Evolutionary conservation across 2,329 filamentous ascomycete genomes (phyloP).

Genomic region (Parasarocladium wereldwijsianum): DNA sequence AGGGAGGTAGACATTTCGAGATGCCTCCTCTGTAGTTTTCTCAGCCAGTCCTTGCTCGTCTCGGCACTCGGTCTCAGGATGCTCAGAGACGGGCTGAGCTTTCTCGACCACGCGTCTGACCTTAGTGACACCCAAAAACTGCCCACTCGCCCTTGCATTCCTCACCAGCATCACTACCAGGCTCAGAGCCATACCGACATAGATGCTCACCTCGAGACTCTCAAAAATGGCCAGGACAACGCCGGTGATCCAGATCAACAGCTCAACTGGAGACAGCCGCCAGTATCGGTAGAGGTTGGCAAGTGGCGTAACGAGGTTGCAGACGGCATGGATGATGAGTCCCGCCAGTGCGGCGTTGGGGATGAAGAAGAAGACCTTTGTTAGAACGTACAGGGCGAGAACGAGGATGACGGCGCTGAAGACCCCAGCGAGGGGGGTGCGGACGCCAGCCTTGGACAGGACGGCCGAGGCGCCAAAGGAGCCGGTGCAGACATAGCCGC

Average conservation of each 20-base stretch:
- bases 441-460: conserved; percentile 70
- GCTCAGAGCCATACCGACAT: conserved; percentile 29
- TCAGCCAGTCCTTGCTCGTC: conserved; percentile 6
- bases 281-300: conserved; percentile 66
- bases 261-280: conserved; percentile 59
- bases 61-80: conserved; percentile 1
- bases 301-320: conserved; percentile 59
- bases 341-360: conserved; percentile 55
- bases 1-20: conserved; percentile 24
- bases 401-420: conserved; percentile 66
- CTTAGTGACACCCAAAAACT: conserved; percentile 27
- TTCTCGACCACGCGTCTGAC: conserved; percentile 8
- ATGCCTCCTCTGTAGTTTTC: neutral
- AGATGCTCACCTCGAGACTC: conserved; percentile 35
- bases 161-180: conserved; percentile 27
- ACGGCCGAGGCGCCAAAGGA: conserved; percentile 58
- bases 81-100: neutral
- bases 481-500: conserved; percentile 30
- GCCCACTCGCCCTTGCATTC: conserved; percentile 29
- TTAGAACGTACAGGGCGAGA: conserved; percentile 63
- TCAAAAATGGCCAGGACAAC: conserved; percentile 43
- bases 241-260: conserved; percentile 60
- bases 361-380: conserved; percentile 70
- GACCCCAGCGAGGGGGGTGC: conserved; percentile 63
- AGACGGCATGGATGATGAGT: conserved; percentile 74